Evolutionary conservation across 305 asterid species (phyloP), one percentile per base, ranked within the genome.

Genomic region (Fraxinus velutina): DNA sequence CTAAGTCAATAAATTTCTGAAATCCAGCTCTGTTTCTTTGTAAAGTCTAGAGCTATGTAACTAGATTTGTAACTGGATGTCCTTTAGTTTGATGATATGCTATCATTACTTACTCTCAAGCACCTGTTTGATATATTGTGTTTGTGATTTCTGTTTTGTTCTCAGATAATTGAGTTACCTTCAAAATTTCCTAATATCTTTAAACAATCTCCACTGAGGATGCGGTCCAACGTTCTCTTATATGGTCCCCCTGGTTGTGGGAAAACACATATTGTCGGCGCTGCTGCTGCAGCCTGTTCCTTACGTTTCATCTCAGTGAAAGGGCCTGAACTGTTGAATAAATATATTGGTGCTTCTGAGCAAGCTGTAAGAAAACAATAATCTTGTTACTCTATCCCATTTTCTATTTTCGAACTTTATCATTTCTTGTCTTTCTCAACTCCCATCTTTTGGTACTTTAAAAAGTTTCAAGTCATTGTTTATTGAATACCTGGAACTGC

Each of bases 231-330:
- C 88, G 91, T 94, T 84, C 99, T 96, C 76, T 92, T 96, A 83
- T 96, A 96, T 82, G 99, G 99, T 0, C 99, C 99, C 81, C 98
- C 99, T 83, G 99, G 98, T 83, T 96, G 99, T 89, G 99, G 99
- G 12, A 96, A 96, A 89, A 96, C 99, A 52, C 99, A 96, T 87
- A 91, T 96, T 87, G 98, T 94, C 81, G 98, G 97, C 78, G 97
- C 97, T 84, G 97, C 98, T 85, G 99, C 99, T 85, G 96, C 97
- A 37, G 96, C 99, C 80, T 96, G 98, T 90, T 93, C 97, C 24
- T 85, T 96, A 68, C 93, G 98, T 70, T 96, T 96, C 85, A 93
- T 96, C 89, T 94, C 99, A 37, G 97, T 96, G 82, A 96, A 96
- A 88, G 99, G 99, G 70, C 99, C 98, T 57, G 99, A 96, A 89